Base-by-base conservation (phyloP, 345 rosid genomes). In the Aquilaria sinensis region DNA sequence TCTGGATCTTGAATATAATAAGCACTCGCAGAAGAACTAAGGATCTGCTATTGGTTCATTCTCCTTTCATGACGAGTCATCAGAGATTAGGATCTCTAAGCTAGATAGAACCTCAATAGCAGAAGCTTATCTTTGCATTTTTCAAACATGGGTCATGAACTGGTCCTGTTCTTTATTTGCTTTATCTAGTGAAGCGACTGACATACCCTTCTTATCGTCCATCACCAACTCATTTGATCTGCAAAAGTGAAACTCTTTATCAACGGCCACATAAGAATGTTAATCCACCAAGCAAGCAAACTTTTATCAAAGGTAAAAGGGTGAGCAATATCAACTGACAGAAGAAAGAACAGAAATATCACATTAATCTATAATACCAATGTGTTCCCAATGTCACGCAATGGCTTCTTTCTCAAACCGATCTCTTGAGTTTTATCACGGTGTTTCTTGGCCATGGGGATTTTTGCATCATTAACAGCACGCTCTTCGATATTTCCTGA, bases 361-460 rank as follows among this genome's bases (percentile, higher is more conserved):
- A 9, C 43, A 37, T 37, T 7, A 37, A 9, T 37, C 43, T 37
- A 37, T 37, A 37, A 53, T 79, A 81, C 90, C 80, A 68, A 59
- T 66, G 76, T 80, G 58, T 90, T 93, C 65, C 89, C 97, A 48
- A 86, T 86, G 78, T 88, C 92, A 37, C 81, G 83, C 53, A 93
- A 69, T 31, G 97, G 90, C 78, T 84, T 83, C 79, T 80, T 85
- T 58, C 64, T 80, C n/a, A 68, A 60, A 13, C 70, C 76, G 14
- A 69, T 51, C 23, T 82, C 70, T 31, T 76, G 85, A 56, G 65
- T 74, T 31, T 49, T 68, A 63, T 62, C 81, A 2, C 50, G 53
- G 48, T 79, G 73, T 63, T 78, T 72, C 59, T 58, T 57, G 48
- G 63, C 66, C 2, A 66, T 62, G 47, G 75, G 76, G 58, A n/a